Evolutionary conservation across 2,329 filamentous ascomycete species (phyloP), one percentile per base, ranked within the genome.

Genomic region (Chaetomium olivaceum): DNA sequence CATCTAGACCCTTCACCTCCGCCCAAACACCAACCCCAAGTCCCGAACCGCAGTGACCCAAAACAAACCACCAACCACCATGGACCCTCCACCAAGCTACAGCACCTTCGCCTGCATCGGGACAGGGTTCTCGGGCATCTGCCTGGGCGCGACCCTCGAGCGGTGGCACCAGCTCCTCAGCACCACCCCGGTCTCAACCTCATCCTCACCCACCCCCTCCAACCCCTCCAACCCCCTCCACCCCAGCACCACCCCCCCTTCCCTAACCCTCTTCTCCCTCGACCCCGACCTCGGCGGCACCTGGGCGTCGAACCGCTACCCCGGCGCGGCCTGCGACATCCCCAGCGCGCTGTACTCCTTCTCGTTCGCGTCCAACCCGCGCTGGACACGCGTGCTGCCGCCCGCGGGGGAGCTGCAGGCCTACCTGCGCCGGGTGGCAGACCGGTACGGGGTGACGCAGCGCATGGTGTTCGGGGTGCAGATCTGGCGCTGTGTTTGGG

Each of bases 251-350:
- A 66, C 85, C 89, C 66, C 82, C 66, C 55, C 8, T 67, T 85
- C 88, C 66, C 82, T 89, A 70, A 78, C 79, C 31, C 81, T 90
- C 71, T 89, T 89, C 66, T 88, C 90, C 27, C 79, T 83, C 14
- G 79, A 86, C 67, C 76, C 79, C 4, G 81, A 82, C 3, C 79
- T 89, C 52, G 87, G 87, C 36, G 88, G 88, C 8, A 89, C 87
- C 1, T 90, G 88, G 88, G 82, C 81, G 75, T 82, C 82, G 54
- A 90, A 89, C 73, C 78, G 80, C 36, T 90, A 90, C 74, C 87
- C 85, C 11, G 83, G 71, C 33, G 62, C 73, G 62, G 84, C 85
- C 7, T 87, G 85, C 70, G 85, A 88, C 52, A 80, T 89, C 0
- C 86, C 87, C 2, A 80, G 82, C 2, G 80, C 85, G 60, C 80